Conservation (phyloP, 768 basidiomycete species). For the Phlegmacium glaucopus region DNA sequence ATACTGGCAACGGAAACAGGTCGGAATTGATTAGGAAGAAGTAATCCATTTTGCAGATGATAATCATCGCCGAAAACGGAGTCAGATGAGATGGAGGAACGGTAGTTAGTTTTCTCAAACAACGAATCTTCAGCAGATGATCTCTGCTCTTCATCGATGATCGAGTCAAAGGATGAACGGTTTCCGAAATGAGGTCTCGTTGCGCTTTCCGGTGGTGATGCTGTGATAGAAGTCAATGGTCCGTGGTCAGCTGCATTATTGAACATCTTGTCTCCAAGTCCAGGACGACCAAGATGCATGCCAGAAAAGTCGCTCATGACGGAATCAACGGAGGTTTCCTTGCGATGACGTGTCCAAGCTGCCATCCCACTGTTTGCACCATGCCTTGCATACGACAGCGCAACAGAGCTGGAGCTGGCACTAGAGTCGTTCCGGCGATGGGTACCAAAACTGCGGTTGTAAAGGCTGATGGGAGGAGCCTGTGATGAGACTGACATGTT, state of each 20-base stretch:
- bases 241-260: constrained; percentile 52
- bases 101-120: constrained; percentile 60
- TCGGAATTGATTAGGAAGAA: constrained; percentile 52
- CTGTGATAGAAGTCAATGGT: constrained; percentile 61
- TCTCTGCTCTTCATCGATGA: constrained; percentile 50
- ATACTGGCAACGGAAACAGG: constrained; percentile 65
- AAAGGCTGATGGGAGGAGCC: constrained; percentile 68
- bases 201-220: constrained; percentile 54
- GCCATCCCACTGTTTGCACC: constrained; percentile 53
- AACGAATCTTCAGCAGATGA: constrained; percentile 48
- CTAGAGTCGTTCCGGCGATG: constrained; percentile 58
- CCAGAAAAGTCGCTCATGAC: constrained; percentile 60
- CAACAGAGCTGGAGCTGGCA: constrained; percentile 55
- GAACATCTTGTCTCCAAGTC: constrained; percentile 87
- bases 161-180: constrained; percentile 51
- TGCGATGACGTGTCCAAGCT: constrained; percentile 57
- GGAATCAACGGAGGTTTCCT: constrained; percentile 62
- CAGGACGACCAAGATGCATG: constrained; percentile 61
- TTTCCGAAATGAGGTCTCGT: constrained; percentile 18
- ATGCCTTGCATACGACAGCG: constrained; percentile 50
- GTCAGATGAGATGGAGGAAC: constrained; percentile 49
- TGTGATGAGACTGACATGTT: constrained; percentile 49
- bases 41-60: constrained; percentile 29
- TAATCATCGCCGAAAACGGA: constrained; percentile 60
- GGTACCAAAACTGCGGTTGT: constrained; percentile 58